Evolutionary conservation across 2,329 filamentous ascomycete genomes (phyloP).

Genomic region (Pseudogymnoascus sp.): DNA sequence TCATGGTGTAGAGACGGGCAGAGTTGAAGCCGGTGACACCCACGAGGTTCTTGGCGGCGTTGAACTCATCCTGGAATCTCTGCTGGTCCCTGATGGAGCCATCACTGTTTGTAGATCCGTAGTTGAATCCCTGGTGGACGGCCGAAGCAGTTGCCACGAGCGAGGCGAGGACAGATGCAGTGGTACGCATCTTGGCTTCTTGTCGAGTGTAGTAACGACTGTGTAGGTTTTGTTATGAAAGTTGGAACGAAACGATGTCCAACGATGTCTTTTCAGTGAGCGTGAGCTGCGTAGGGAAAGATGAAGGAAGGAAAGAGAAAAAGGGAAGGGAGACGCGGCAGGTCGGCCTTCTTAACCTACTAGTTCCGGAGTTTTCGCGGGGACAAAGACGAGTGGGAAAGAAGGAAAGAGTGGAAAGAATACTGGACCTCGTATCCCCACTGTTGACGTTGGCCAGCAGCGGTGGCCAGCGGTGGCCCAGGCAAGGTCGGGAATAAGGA

Average conservation of each 20-base stretch:
- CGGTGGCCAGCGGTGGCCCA: background rate
- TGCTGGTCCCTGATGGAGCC: slow-evolving; percentile 49
- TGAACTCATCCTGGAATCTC: slow-evolving; percentile 65
- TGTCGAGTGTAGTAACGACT: slow-evolving; percentile 1
- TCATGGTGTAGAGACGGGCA: slow-evolving; percentile 64
- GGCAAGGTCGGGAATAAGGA: too few relatives aligned
- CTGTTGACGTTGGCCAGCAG: background rate
- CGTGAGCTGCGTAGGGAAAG: background rate
- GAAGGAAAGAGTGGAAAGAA: slow-evolving; percentile 2
- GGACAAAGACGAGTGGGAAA: background rate
- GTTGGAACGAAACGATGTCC: background rate
- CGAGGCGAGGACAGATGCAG: slow-evolving; percentile 19
- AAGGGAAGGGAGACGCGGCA: background rate
- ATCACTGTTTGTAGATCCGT: slow-evolving; percentile 53
- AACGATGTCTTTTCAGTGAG: background rate
- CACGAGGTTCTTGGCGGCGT: slow-evolving; percentile 50
- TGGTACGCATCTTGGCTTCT: slow-evolving; percentile 23
- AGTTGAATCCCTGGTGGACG: slow-evolving; percentile 62
- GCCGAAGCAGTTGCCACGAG: slow-evolving; percentile 24
- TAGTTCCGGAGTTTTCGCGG: background rate
- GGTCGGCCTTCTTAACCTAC: background rate
- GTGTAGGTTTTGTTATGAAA: background rate
- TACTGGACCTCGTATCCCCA: slow-evolving; percentile 4
- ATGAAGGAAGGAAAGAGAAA: background rate
- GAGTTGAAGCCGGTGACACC: slow-evolving; percentile 57